Base-by-base conservation (phyloP, 2,329 filamentous ascomycete species). In the Sporothrix luriei region DNA sequence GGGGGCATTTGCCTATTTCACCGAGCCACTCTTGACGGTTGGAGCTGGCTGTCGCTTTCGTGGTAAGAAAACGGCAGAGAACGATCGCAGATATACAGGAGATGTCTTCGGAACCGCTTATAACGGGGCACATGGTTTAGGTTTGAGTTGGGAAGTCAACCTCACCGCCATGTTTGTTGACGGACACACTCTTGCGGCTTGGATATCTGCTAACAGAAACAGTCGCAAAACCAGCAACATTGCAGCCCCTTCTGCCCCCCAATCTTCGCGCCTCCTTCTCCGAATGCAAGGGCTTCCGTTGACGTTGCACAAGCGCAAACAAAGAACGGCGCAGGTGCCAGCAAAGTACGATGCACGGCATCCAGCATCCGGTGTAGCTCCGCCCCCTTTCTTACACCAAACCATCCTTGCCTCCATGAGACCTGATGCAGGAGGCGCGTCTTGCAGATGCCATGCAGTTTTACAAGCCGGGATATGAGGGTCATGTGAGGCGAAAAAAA, bases 401-500 rank as follows among this genome's bases (percentile, higher is more conserved):
- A 33, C 26, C 26, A 26, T 46, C 38, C 57, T 43, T 62, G 21
- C n/a, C n/a, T 46, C 11, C 21, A 26, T 26, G 40, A 54, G 26
- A 43, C 51, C 14, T 24, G 46, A 33, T n/a, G 52, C 66, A 57
- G 51, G 51, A 29, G 24, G 43, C 40, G 33, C 26, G 52, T 55
- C 61, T 62, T 43, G 54, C 68, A 69, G 38, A 48, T 43, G 68
- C 19, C 61, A 46, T 66, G 52, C 69, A 70, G 68, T 70, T 49
- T 57, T 26, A 64, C 4, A 40, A 26, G 52, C 69, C 65, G 38
- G 69, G 46, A 49, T 70, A n/a, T 55, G 24, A 51, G 19, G 59
- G 69, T 70, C 69, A 70, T 70, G 69, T 70, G 69, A 62, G 66
- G 55, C 24, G 66, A 68, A 68, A 70, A 68, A 66, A 43, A 9